phyloP scores from a whole-genome alignment of 768 basidiomycete genomes.

The Sarcodon aspratus region DNA sequence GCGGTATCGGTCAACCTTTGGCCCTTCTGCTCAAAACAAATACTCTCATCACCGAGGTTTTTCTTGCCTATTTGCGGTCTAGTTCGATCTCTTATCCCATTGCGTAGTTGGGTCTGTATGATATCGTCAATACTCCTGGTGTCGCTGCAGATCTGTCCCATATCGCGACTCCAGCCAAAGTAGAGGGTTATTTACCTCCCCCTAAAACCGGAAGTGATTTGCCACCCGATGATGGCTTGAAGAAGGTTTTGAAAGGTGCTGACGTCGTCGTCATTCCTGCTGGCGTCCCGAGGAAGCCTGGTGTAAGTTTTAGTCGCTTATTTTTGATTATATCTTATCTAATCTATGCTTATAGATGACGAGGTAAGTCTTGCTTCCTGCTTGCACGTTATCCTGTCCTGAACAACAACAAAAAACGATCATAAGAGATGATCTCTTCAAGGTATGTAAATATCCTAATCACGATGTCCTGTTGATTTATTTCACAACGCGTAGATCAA shows the following conservation, averaged over 20 bases:
- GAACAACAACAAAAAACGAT: not conserved
- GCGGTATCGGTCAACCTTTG: constrained; percentile 95
- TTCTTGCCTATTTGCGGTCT: constrained; percentile 2
- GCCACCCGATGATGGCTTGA: constrained; percentile 68
- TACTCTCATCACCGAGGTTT: constrained; percentile 67
- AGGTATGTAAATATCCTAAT: constrained; percentile 33
- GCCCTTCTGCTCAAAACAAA: constrained; percentile 86
- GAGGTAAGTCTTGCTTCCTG: constrained; percentile 22
- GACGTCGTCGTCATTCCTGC: constrained; percentile 93
- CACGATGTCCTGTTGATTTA: not conserved
- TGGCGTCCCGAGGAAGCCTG: constrained; percentile 92
- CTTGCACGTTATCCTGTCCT: constrained; percentile 3
- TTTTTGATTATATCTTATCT: not conserved
- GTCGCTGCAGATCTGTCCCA: constrained; percentile 94
- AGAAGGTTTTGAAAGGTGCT: constrained; percentile 75
- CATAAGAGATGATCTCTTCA: constrained; percentile 87
- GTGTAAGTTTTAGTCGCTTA: constrained; percentile 37
- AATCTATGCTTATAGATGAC: constrained; percentile 29
- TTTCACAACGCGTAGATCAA: constrained; percentile 61
- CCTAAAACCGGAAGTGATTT: constrained; percentile 78
- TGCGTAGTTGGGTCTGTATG: constrained; percentile 70
- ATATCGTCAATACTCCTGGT: constrained; percentile 97
- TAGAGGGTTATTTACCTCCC: constrained; percentile 70
- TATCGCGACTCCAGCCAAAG: constrained; percentile 81
- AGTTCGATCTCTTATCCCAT: not conserved